phyloP scores from a whole-genome alignment of 2,329 filamentous ascomycete genomes.

The Exophiala oligosperma region DNA sequence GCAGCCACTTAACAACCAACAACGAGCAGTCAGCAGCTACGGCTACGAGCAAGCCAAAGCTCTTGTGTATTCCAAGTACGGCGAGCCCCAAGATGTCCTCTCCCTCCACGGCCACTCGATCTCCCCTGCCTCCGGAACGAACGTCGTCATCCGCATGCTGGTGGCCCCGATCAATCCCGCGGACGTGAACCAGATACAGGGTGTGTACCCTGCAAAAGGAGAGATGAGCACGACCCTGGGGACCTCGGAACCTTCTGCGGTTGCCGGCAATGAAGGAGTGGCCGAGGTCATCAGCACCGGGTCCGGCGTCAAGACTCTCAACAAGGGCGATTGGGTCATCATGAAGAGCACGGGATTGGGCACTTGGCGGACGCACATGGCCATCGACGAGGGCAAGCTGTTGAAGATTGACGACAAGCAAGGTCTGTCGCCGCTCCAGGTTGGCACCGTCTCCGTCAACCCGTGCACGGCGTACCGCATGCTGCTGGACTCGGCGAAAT shows the following conservation, averaged over 20 bases:
- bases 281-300: slow-evolving; percentile 81
- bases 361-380: slow-evolving; percentile 91
- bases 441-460: slow-evolving; percentile 87
- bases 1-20: slow-evolving; percentile 9
- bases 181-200: slow-evolving; percentile 97
- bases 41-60: slow-evolving; percentile 53
- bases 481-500: slow-evolving; percentile 72
- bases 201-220: slow-evolving; percentile 87
- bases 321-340: slow-evolving; percentile 89
- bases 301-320: slow-evolving; percentile 59
- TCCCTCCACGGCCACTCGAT: slow-evolving; percentile 52
- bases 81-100: slow-evolving; percentile 50
- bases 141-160: slow-evolving; percentile 80
- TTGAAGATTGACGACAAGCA: slow-evolving; percentile 69
- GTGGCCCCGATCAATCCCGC: slow-evolving; percentile 93
- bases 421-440: slow-evolving; percentile 73
- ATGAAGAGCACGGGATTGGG: slow-evolving; percentile 81
- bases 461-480: slow-evolving; percentile 94
- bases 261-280: slow-evolving; percentile 88
- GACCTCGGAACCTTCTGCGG: slow-evolving; percentile 71
- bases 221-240: slow-evolving; percentile 74
- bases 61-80: slow-evolving; percentile 49
- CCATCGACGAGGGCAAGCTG: slow-evolving; percentile 61
- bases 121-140: slow-evolving; percentile 55
- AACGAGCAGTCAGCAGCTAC: slow-evolving; percentile 46